These are phyloP conservation scores for Thraustotheca clavata DNA, from an alignment of 352 stramenopile genomes.

Conservation along the genomic window DNA sequence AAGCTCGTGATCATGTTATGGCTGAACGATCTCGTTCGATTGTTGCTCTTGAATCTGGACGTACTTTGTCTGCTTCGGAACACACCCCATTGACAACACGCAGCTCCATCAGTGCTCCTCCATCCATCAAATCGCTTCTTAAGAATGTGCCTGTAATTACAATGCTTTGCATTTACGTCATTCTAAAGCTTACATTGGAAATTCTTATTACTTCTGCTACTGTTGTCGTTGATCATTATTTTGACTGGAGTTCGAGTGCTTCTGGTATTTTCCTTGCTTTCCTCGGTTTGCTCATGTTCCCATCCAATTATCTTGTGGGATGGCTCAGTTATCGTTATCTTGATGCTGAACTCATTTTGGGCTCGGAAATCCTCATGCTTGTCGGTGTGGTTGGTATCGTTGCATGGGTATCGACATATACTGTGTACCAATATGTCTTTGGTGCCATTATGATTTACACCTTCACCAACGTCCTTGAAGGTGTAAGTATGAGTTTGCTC, in stretches of 20 bases:
- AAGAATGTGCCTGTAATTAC: conserved; percentile 66
- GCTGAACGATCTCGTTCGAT: conserved; percentile 24
- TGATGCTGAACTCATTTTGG: conserved; percentile 88
- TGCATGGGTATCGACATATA: conserved; percentile 72
- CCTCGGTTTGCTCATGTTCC: conserved; percentile 88
- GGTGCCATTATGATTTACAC: conserved; percentile 89
- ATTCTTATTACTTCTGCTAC: conserved; percentile 78
- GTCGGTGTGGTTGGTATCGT: conserved; percentile 84
- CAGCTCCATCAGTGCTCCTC: conserved; percentile 20
- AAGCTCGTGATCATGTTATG: conserved; percentile 39
- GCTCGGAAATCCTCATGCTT: conserved; percentile 80
- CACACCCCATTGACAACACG: conserved; percentile 33
- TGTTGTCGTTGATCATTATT: conserved; percentile 85
- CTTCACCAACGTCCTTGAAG: conserved; percentile 89
- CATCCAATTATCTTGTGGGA: conserved; percentile 85
- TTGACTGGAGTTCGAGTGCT: conserved; percentile 78
- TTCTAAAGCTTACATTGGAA: conserved; percentile 90
- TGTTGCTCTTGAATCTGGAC: conserved; percentile 25
- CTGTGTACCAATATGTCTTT: conserved; percentile 74
- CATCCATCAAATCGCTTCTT: conserved; percentile 50
- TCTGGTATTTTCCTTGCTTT: conserved; percentile 84
- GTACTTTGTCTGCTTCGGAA: conserved; percentile 29
- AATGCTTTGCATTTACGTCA: conserved; percentile 82
- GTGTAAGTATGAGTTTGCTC: conserved; percentile 89
- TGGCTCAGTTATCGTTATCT: conserved; percentile 85